Base-by-base conservation (phyloP, 768 basidiomycete species). In the Lepiota subincarnata region DNA sequence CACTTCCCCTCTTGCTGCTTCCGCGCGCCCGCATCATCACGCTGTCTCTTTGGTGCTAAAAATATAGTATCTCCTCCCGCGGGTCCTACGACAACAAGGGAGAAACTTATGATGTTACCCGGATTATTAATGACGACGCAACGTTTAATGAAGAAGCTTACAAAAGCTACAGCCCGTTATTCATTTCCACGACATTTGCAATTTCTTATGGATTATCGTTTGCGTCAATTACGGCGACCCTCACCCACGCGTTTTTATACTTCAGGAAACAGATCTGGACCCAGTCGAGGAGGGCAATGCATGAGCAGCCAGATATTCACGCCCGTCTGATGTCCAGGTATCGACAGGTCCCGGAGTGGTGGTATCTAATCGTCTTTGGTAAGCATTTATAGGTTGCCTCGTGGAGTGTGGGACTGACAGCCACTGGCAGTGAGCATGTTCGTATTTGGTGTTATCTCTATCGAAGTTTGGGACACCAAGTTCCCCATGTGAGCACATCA, bases 291-390 rank as follows among this genome's bases (percentile, higher is more conserved):
- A 80, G 84, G 48, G 78, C 88, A 11, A 78, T 91, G 69, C 68
- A 77, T 42, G 91, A 92, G 60, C 88, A 92, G 61, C 84, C 87
- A 1, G 91, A 93, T 69, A 81, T 93, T 56, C 91, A 93, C 60
- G 87, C 88, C 16, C 80, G 89, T 11, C 73, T 93, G 35, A 93
- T 93, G 92, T 73, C 78, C 11, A 69, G 70, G 45, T 94, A 94
- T 64, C 74, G 72, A 1, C 87, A 86, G 59, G 76, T 92, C 13
- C 91, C 90, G 1, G 80, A 91, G 55, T 92, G 87, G 89, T 93
- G 91, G 91, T 93, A 92, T 65, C 65, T 72, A 7, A 62, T 75
- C 39, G 75, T 93, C 47, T 89, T 91, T 68, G 66, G 67, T 78
- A 70, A 57, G 73, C 70, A 16, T 61, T 60, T 41, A 44, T 70